phyloP scores from a whole-genome alignment of 208 protist species.

The Leishmania major region DNA sequence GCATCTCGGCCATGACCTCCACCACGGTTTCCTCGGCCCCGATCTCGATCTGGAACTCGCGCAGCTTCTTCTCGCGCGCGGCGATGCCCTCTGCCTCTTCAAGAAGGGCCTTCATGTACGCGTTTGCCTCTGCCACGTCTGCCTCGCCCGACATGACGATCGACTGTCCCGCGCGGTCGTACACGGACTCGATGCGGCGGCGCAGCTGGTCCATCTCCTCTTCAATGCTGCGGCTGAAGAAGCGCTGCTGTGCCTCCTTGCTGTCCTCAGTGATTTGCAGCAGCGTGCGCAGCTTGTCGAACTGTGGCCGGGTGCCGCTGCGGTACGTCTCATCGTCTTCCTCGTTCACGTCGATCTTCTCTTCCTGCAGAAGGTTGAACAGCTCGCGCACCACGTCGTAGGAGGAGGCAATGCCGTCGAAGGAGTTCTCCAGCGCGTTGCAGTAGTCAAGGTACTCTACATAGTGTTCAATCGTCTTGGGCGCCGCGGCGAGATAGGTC shows the following conservation, averaged over 20 bases:
- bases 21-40: constrained; percentile 91
- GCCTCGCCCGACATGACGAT: constrained; percentile 89
- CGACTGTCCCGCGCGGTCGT: constrained; percentile 83
- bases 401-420: constrained; percentile 77
- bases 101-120: constrained; percentile 84
- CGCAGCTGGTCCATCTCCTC: constrained; percentile 93
- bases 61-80: constrained; percentile 87
- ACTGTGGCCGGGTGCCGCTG: constrained; percentile 91
- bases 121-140: constrained; percentile 79
- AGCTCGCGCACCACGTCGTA: constrained; percentile 93
- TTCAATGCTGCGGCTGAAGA: constrained; percentile 93
- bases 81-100: constrained; percentile 80
- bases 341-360: constrained; percentile 88
- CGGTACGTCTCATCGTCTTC: constrained; percentile 92
- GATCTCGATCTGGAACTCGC: constrained; percentile 89
- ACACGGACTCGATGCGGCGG: constrained; percentile 85
- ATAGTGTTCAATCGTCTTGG: constrained; percentile 93
- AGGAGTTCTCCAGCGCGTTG: constrained; percentile 70
- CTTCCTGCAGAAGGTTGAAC: constrained; percentile 86
- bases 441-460: constrained; percentile 91
- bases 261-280: constrained; percentile 89
- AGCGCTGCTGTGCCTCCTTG: constrained; percentile 88
- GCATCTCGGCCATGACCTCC: constrained; percentile 90
- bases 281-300: constrained; percentile 91
- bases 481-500: constrained; percentile 73